Evolutionary conservation across 306 rosid species (phyloP), one percentile per base, ranked within the genome.

Genomic region (Crotalaria pallida): DNA sequence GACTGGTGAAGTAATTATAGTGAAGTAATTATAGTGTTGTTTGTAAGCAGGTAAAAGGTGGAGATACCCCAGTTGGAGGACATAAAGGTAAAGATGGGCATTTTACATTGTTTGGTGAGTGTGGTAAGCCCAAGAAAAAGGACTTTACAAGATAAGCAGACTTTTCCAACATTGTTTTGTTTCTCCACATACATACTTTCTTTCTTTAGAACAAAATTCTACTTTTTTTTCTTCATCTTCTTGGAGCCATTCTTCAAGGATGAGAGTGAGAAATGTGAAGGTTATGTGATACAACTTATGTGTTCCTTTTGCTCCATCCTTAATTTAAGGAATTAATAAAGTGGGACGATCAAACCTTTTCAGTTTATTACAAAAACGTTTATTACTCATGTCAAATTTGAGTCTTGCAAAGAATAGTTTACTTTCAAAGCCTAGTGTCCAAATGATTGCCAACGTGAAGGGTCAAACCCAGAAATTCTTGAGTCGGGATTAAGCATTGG

Each of bases 61-160:
- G 78, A n/a, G n/a, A n/a, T 33, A 77, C 88, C 58, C 86, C 81
- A 23, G 88, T 77, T 72, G 80, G 88, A 74, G 65, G 77, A 17
- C 85, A 71, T 51, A 88, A 81, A 69, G 85, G 73, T 51, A 88
- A 81, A 69, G 85, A 49, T 29, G 87, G 91, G 70, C 69, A 67
- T 53, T 83, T 79, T 73, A 57, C 86, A 3, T 78, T 94, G 84
- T 88, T 91, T 50, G 87, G 97, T 40, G 96, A 84, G 64, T 94
- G 96, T 73, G 92, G 86, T 45, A 88, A 82, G 82, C 64, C 84
- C 5, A 84, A 72, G 88, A 94, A 79, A 68, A 80, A 52, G 17
- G 90, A 84, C 26, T 19, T 72, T 1, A 79, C 76, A 71, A 84
- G 83, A 79, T 82, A n/a, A 24, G 49, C 61, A 47, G 66, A 67